A percentile compares a stretch with the other conserved stretches of the same genome.
Evolutionary conservation across 176 grass and related monocot species (phyloP).

Genomic region (Oropetium thomaeum): DNA sequence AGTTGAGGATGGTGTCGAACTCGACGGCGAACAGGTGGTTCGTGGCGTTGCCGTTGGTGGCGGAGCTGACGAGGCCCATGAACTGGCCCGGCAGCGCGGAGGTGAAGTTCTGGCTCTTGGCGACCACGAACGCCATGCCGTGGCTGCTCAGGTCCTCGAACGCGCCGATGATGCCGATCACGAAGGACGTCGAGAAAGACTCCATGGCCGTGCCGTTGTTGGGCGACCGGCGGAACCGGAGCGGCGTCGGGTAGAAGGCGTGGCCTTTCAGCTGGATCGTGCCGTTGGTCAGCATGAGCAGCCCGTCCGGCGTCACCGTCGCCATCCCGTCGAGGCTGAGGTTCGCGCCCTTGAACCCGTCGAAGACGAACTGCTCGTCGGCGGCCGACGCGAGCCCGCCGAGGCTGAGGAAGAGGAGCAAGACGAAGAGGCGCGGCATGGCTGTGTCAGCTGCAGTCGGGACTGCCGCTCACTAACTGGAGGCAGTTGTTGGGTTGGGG

Average conservation of each 20-base stretch:
- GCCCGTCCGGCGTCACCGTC: constrained; percentile 43
- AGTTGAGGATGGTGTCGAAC: constrained; percentile 86
- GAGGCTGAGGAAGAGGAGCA: constrained; percentile 26
- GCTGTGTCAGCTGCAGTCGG: background rate
- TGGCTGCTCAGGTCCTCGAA: constrained; percentile 61
- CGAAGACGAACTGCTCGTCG: constrained; percentile 59
- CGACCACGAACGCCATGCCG: constrained; percentile 66
- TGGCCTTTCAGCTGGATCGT: constrained; percentile 62
- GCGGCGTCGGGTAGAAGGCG: constrained; percentile 57
- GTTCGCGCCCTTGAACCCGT: constrained; percentile 57
- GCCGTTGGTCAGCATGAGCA: constrained; percentile 58
- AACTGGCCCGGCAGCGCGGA: constrained; percentile 61
- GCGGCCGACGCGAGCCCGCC: background rate
- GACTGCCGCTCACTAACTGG: background rate
- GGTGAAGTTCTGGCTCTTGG: constrained; percentile 46
- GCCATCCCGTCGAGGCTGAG: constrained; percentile 64
- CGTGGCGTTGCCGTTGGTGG: constrained; percentile 58
- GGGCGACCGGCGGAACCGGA: constrained; percentile 35
- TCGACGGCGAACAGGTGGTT: constrained; percentile 81
- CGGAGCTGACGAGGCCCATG: constrained; percentile 59
- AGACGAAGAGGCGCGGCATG: background rate
- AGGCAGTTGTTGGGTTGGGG: background rate
- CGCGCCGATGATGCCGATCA: constrained; percentile 71
- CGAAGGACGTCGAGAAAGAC: constrained; percentile 81
- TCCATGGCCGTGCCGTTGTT: constrained; percentile 49